Evolutionary conservation across 2,329 filamentous ascomycete genomes (phyloP).

Genomic region (Stagonosporopsis rhizophila): DNA sequence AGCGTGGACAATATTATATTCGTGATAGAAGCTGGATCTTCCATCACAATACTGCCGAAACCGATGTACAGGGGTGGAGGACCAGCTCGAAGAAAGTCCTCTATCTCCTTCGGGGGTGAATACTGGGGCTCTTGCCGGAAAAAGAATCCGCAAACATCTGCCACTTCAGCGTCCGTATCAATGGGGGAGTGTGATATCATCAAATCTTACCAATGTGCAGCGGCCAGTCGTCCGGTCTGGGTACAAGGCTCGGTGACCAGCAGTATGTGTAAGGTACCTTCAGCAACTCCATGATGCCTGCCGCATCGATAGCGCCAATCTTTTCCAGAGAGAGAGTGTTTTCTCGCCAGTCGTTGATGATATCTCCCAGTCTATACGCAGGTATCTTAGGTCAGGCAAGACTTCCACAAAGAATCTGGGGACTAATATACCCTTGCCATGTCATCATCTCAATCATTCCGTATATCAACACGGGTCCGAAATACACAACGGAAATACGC

Average conservation of each 20-base stretch:
- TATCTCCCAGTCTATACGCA: conserved; percentile 51
- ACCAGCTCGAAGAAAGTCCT: conserved; percentile 32
- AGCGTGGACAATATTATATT: conserved; percentile 38
- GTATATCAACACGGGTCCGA: too few species aligned
- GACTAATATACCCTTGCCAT: too few species aligned
- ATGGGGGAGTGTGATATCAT: background rate
- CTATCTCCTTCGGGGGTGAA: conserved; percentile 27
- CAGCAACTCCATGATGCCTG: conserved; percentile 46
- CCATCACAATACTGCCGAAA: conserved; percentile 41
- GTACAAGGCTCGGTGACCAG: conserved; percentile 51
- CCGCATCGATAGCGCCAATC: conserved; percentile 47
- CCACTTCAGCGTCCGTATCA: too few species aligned
- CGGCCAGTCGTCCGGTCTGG: conserved; percentile 28
- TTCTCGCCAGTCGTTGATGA: conserved; percentile 56
- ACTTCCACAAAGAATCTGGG: too few species aligned
- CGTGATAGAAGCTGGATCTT: conserved; percentile 37
- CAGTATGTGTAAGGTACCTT: conserved; percentile 55
- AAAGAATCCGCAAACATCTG: conserved; percentile 34
- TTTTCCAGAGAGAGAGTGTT: conserved; percentile 52
- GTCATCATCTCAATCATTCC: too few species aligned
- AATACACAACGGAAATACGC: too few species aligned
- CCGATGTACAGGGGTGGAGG: conserved; percentile 42
- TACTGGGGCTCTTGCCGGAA: conserved; percentile 34
- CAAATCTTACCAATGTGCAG: conserved; percentile 24
- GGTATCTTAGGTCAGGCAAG: too few species aligned